A percentile compares a stretch with the other conserved stretches of the same genome.
Conservation (phyloP, 2,329 filamentous ascomycete genomes). For the Pyricularia pennisetigena region DNA sequence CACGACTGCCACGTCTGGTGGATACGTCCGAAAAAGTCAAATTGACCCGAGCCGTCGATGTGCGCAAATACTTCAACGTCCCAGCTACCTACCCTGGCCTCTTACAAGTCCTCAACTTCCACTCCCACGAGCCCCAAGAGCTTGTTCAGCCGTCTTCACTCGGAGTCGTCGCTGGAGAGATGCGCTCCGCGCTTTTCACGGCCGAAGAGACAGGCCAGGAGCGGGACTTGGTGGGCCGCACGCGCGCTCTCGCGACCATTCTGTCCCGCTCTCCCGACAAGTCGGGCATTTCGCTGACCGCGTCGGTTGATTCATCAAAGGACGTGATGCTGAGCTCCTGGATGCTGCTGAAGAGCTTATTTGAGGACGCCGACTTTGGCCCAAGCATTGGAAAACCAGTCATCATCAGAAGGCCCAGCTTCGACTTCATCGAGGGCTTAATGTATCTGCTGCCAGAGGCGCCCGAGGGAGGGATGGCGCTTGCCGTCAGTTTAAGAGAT, state of each 20-base stretch:
- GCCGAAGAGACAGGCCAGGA: background rate
- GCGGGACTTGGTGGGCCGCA: slow-evolving; percentile 11
- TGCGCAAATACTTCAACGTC: slow-evolving; percentile 30
- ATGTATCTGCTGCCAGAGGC: slow-evolving; percentile 38
- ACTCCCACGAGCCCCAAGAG: slow-evolving; percentile 17
- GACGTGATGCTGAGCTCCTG: slow-evolving; percentile 46
- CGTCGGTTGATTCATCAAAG: slow-evolving; percentile 21
- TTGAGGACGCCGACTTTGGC: slow-evolving; percentile 35
- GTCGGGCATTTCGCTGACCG: slow-evolving; percentile 20
- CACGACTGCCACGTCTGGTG: slow-evolving; percentile 24
- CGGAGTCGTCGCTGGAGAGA: slow-evolving; percentile 19
- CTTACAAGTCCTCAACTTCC: slow-evolving; percentile 34
- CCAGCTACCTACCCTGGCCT: slow-evolving; percentile 35
- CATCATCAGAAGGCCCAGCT: slow-evolving; percentile 35
- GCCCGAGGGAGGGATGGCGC: slow-evolving; percentile 30
- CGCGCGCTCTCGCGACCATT: slow-evolving; percentile 30
- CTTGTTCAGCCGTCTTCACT: slow-evolving; percentile 5
- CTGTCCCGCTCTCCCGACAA: slow-evolving; percentile 24
- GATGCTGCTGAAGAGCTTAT: slow-evolving; percentile 29
- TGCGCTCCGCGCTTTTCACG: slow-evolving; percentile 28
- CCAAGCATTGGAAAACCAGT: slow-evolving; percentile 33
- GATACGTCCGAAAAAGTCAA: slow-evolving; percentile 13
- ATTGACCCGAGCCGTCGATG: slow-evolving; percentile 38
- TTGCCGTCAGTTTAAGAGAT: slow-evolving; percentile 32
- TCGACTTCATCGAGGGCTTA: slow-evolving; percentile 33